Base-by-base conservation (phyloP, 768 basidiomycete genomes). In the Infundibulicybe gibba region DNA sequence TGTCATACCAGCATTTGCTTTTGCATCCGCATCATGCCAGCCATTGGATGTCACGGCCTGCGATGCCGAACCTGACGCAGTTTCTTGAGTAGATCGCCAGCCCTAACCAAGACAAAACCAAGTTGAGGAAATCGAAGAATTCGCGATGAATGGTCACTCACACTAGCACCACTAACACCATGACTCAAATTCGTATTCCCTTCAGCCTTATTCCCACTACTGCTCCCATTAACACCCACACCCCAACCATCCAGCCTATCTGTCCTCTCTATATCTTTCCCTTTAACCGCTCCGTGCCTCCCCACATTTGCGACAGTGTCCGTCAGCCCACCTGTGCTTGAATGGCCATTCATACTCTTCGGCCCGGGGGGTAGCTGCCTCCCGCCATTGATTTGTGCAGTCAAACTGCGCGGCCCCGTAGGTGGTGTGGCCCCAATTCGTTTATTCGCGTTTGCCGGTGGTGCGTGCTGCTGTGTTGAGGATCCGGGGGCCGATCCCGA, bases 321-420 rank as follows among this genome's bases (percentile, higher is more conserved):
- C 25, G 8, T 25, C 25, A 25, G 25, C 3, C 25, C 25, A 25
- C 25, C 25, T 25, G 25, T 8, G 25, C 25, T 25, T 25, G 25
- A 25, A 38, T 54, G 50, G 12, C 76, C 77, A 48, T 80, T 79
- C 40, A 70, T 61, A 41, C 68, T 60, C 57, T 80, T 80, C 42
- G 71, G 61, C 37, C 67, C 62, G 13, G 59, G 60, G 19, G 63
- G 64, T 11, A 60, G 63, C 19, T 49, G 50, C 43, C 58, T 53
- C 5, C 58, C 45, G 47, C 63, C 61, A 8, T 25, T 25, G 45
- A 54, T 48, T 44, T 68, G 73, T 49, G 70, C 74, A 41, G 70
- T 63, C 40, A 85, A 68, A 57, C 80, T 83, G 38, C 84, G 74
- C 13, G 85, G 85, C 1, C 81, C 85, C 2, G 82, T 86, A 11